Evolutionary conservation across 1,139 yeast genomes (phyloP), one percentile per base, ranked within the genome.

Genomic region (Pichia sp.): DNA sequence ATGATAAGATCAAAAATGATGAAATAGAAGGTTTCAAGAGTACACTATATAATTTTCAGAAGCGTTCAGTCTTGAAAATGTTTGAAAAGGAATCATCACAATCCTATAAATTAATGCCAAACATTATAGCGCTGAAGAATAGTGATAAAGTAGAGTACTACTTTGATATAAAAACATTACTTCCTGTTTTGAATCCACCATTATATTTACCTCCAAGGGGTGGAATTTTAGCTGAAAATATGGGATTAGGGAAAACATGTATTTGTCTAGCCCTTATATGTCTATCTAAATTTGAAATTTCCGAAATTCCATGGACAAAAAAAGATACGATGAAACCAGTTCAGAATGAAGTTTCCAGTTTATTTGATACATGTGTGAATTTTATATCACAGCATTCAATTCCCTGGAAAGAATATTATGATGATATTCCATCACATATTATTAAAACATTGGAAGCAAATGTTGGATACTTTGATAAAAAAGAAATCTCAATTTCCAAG

Each of bases 241-340:
- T 83, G 89, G 90, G 89, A 0, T 64, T 82, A 18, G 90, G 90
- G 0, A 83, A 83, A 59, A 82, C 89, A 0, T 68, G 80, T 40
- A 82, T 83, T 5, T 81, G 87, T 56, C 62, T 83, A 20, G 79
- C 85, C 8, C 66, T 83, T 42, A 71, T 82, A 0, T 75, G 83
- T 54, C 59, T 74, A 9, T 76, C 88, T 0, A 77, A 74, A 53
- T 67, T 63, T 57, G 83, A 82, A 47, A 59, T 72, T 6, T 70
- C 85, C 0, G 60, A 63, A 38, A 64, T 71, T 6, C 85, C 85
- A 1, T 23, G 16, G 15, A 30, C 3, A 1, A 25, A 46, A 62
- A 27, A 65, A 27, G 51, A 70, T 4, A 60, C 44, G 30, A 18
- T 45, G 46, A 16, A 30, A 3, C 24, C 22, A 3, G n/a, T 13